phyloP scores from a whole-genome alignment of 768 basidiomycete genomes.

The Mycena alexandri region DNA sequence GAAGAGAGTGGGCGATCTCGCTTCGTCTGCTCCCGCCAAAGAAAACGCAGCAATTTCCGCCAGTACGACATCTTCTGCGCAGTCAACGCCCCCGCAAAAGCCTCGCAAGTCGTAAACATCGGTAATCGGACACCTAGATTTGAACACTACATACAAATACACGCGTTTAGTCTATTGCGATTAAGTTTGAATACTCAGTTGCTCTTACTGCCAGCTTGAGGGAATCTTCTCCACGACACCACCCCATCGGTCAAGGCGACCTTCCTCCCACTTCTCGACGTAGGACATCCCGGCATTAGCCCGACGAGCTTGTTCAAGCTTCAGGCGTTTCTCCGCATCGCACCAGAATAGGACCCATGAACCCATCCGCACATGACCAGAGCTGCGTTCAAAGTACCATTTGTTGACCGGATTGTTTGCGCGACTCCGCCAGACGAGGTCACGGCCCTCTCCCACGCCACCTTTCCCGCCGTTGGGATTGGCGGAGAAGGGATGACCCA shows the following conservation, averaged over 20 bases:
- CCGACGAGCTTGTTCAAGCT: constrained; percentile 74
- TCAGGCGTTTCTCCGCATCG: constrained; percentile 91
- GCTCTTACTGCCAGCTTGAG: constrained; percentile 76
- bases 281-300: constrained; percentile 75
- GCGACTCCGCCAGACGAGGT: constrained; percentile 96
- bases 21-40: constrained; percentile 42
- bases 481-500: constrained; percentile 92
- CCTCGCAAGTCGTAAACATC: constrained; percentile 19
- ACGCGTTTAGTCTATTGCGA: constrained; percentile 35
- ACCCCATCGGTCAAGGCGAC: constrained; percentile 78
- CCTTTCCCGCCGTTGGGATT: constrained; percentile 96
- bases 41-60: constrained; percentile 49
- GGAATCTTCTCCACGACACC: constrained; percentile 77
- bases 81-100: constrained; percentile 34
- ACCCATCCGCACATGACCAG: constrained; percentile 88
- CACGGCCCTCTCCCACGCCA: constrained; percentile 90
- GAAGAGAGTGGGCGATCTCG: constrained; percentile 58
- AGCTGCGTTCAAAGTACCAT: constrained; percentile 98
- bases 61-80: constrained; percentile 32
- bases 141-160: constrained; percentile 23
- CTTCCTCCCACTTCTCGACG: constrained; percentile 82
- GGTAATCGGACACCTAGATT: constrained; percentile 4
- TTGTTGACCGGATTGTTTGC: constrained; percentile 97
- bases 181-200: constrained; percentile 14
- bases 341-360: constrained; percentile 98